A percentile compares a stretch with the other conserved stretches of the same genome.
These are phyloP conservation scores for Naegleria fowleri DNA, from an alignment of 208 protist genomes.

Conservation along the genomic window DNA sequence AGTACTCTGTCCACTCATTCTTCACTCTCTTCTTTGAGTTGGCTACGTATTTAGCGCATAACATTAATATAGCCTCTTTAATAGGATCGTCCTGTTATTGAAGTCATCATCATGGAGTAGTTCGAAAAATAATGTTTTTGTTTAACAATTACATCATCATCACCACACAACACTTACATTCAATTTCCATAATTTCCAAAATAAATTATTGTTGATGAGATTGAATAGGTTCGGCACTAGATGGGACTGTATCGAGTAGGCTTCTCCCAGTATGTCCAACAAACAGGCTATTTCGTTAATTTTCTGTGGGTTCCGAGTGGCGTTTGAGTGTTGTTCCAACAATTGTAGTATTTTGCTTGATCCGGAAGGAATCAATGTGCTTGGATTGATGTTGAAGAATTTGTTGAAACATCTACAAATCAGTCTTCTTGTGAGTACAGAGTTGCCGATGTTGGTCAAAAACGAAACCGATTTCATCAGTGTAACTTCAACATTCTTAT, in stretches of 20 bases:
- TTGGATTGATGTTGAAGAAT: neutral
- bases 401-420: neutral
- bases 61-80: neutral
- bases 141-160: neutral
- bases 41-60: neutral
- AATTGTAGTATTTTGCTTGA: neutral
- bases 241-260: neutral
- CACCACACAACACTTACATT: neutral
- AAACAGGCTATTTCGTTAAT: neutral
- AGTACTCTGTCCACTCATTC: neutral
- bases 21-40: conserved; percentile 2
- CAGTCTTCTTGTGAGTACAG: neutral
- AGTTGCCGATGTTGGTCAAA: neutral
- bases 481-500: neutral
- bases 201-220: neutral
- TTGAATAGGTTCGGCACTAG: neutral
- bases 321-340: neutral
- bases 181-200: neutral
- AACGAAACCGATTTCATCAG: neutral
- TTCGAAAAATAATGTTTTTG: neutral
- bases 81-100: neutral
- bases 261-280: neutral
- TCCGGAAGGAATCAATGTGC: neutral
- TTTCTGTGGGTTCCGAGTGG: neutral
- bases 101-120: neutral